Evolutionary conservation across 139 green algal species (phyloP).

Genomic region (Tetradesmus obliquus): DNA sequence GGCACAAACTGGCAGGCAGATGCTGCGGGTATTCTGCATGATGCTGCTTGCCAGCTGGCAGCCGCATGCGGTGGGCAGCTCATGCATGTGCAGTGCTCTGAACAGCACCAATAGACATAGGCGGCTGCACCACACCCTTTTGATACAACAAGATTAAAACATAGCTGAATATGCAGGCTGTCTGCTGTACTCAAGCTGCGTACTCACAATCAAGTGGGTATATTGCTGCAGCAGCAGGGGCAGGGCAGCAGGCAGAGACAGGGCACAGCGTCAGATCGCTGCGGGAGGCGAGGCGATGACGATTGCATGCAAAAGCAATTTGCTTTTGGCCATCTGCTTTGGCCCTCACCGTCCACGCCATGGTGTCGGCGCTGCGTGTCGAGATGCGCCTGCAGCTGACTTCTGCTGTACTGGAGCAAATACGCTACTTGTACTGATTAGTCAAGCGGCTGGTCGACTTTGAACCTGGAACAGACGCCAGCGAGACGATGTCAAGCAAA

Average conservation of each 20-base stretch:
- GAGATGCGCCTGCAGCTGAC: neutral
- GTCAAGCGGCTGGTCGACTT: neutral
- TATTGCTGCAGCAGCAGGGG: neutral
- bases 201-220: neutral
- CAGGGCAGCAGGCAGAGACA: neutral
- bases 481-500: neutral
- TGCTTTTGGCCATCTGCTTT: too few relatives aligned
- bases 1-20: neutral
- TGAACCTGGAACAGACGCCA: neutral
- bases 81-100: neutral
- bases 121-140: neutral
- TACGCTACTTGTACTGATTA: neutral
- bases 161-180: neutral
- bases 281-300: too few relatives aligned
- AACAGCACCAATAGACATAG: neutral
- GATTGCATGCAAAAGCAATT: neutral
- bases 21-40: neutral
- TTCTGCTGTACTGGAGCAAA: neutral
- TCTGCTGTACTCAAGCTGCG: neutral
- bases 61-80: neutral
- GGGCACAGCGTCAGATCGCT: neutral
- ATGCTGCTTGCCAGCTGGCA: neutral
- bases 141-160: neutral
- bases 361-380: neutral
- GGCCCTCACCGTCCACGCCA: neutral